phyloP scores from a whole-genome alignment of 495 filamentous ascomycete species.

The Talaromyces ruber region DNA sequence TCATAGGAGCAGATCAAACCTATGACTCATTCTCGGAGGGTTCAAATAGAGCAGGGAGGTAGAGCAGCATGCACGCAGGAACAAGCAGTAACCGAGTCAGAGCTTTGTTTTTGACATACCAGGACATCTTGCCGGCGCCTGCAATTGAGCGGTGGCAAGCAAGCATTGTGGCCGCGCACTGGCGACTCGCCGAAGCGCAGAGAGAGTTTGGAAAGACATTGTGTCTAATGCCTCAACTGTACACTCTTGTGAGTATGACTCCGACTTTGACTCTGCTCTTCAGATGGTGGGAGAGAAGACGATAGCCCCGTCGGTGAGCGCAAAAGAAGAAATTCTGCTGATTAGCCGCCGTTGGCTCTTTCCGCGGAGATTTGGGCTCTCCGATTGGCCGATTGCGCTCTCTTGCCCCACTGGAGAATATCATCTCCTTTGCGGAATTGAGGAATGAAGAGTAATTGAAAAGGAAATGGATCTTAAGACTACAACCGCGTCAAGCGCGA shows the following conservation, averaged over 20 bases:
- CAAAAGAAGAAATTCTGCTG: background rate
- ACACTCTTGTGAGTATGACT: background rate
- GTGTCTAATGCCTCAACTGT: background rate
- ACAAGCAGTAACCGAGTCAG: background rate
- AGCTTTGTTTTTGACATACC: background rate
- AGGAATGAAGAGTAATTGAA: too few relatives aligned
- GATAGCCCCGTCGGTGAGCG: background rate
- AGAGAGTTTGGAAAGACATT: background rate
- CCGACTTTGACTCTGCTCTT: background rate
- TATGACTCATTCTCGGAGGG: background rate
- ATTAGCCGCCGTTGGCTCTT: background rate
- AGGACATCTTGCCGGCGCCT: background rate
- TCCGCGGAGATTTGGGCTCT: constrained; percentile 1
- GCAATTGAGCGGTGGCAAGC: background rate
- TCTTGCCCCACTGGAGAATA: background rate
- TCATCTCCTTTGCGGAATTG: background rate
- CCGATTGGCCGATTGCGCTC: background rate
- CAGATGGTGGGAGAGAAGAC: background rate
- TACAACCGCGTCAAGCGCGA: background rate
- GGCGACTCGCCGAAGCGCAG: background rate
- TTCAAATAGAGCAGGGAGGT: background rate
- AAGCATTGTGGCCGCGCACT: background rate
- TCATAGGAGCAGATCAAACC: background rate
- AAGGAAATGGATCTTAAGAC: too few relatives aligned
- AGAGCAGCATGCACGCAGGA: background rate